phyloP scores from a whole-genome alignment of 345 rosid species.

The Lumnitzera racemosa region DNA sequence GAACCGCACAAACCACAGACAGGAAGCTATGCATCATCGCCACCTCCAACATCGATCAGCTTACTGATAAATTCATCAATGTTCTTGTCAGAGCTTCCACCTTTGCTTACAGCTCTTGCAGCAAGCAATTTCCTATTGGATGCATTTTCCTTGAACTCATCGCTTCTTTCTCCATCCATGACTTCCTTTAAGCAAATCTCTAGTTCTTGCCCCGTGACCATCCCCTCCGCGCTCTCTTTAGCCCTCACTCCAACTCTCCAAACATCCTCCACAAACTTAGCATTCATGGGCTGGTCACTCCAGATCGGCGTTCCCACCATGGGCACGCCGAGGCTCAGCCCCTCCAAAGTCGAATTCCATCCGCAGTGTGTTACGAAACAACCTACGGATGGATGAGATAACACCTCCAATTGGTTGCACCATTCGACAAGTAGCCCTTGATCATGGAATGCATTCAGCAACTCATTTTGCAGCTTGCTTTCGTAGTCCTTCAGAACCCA shows the following conservation, averaged over 20 bases:
- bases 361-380: constrained; percentile 46
- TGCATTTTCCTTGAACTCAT: constrained; percentile 24
- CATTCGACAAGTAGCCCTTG: constrained; percentile 28
- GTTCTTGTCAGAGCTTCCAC: constrained; percentile 31
- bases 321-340: constrained; percentile 34
- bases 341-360: constrained; percentile 46
- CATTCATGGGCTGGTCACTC: constrained; percentile 43
- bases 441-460: constrained; percentile 12
- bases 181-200: constrained; percentile 22
- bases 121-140: constrained; percentile 29
- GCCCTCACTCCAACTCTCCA: constrained; percentile 39
- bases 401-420: constrained; percentile 45
- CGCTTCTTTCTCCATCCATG: constrained; percentile 29
- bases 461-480: constrained; percentile 10
- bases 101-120: constrained; percentile 30
- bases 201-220: constrained; percentile 23
- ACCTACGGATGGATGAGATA: constrained; percentile 32
- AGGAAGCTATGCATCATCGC: no score
- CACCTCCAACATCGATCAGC: constrained; percentile 6
- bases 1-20: no score
- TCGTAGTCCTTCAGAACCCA: constrained; percentile 31
- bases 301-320: constrained; percentile 31
- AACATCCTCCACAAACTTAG: constrained; percentile 33
- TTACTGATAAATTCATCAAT: constrained; percentile 24
- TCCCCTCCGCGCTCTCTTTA: constrained; percentile 17